Percentiles rank a stretch among this genome's conserved stretches.
Conservation (phyloP, 768 basidiomycete species). For the Tricholoma terreum region DNA sequence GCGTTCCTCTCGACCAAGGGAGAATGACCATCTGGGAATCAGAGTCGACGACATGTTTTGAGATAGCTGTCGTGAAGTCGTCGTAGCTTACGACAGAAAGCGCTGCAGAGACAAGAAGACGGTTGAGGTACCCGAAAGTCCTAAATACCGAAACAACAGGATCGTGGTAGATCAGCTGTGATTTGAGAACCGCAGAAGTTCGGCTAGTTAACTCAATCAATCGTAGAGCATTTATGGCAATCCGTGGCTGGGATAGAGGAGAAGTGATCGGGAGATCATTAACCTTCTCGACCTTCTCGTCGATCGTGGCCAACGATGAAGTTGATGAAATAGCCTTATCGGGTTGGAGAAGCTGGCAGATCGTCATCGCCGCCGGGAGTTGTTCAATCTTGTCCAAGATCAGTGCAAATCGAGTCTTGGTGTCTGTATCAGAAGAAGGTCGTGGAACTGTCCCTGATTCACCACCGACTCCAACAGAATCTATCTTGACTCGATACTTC, state of each 20-base stretch:
- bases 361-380: conserved; percentile 76
- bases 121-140: conserved; percentile 73
- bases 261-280: conserved; percentile 4
- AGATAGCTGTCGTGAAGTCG: conserved; percentile 67
- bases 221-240: conserved; percentile 74
- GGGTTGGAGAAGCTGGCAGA: conserved; percentile 68
- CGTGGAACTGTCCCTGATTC: conserved; percentile 20
- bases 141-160: conserved; percentile 70
- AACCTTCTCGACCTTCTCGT: conserved; percentile 31
- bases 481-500: conserved; percentile 44
- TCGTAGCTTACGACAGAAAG: conserved; percentile 76
- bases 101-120: conserved; percentile 60
- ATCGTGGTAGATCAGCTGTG: conserved; percentile 69
- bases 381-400: conserved; percentile 83
- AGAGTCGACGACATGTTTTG: conserved; percentile 52
- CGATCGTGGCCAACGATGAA: conserved; percentile 9
- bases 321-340: conserved; percentile 4
- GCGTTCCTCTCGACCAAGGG: conserved; percentile 67
- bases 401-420: conserved; percentile 62
- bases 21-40: conserved; percentile 75
- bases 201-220: conserved; percentile 88
- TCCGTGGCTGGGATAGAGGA: conserved; percentile 11
- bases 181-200: conserved; percentile 82
- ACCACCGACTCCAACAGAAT: conserved; percentile 13
- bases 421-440: conserved; percentile 30